Conservation (phyloP, 306 rosid genomes). For the Hylodesmum podocarpum region DNA sequence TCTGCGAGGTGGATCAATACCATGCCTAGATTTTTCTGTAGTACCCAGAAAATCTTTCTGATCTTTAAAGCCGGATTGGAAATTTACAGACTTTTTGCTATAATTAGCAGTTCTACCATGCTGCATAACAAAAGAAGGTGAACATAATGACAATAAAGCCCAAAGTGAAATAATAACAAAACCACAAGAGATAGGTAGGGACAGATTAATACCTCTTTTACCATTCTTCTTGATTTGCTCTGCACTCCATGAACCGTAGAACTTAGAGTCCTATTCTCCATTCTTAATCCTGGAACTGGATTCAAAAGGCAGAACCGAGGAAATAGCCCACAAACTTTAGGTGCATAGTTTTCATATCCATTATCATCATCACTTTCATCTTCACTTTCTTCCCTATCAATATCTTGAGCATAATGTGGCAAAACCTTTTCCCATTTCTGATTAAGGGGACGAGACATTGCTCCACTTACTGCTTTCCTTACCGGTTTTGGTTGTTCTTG, state of each 20-base stretch:
- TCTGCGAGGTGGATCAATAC: slow-evolving; percentile 42
- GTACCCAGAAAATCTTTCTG: slow-evolving; percentile 34
- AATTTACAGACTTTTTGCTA: slow-evolving; percentile 34
- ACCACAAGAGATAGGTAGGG: slow-evolving; percentile 8
- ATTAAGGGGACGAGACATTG: slow-evolving; percentile 35
- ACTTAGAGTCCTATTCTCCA: slow-evolving; percentile 38
- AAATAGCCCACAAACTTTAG: slow-evolving; percentile 61
- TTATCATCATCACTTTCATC: slow-evolving; percentile 53
- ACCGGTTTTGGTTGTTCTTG: slow-evolving; percentile 50
- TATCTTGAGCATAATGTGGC: slow-evolving; percentile 48
- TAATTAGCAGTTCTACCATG: slow-evolving; percentile 36
- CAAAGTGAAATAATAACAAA: slow-evolving; percentile 15
- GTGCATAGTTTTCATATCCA: slow-evolving; percentile 41
- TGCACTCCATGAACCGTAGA: slow-evolving; percentile 46
- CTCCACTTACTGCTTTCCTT: slow-evolving; percentile 38
- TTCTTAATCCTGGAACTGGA: slow-evolving; percentile 65
- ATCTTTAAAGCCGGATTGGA: slow-evolving; percentile 36
- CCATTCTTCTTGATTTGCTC: slow-evolving; percentile 49
- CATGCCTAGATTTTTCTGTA: slow-evolving; percentile 40
- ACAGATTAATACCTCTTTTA: slow-evolving; percentile 42
- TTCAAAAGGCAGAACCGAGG: slow-evolving; percentile 67
- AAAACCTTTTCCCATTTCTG: slow-evolving; percentile 38
- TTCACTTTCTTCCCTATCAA: slow-evolving; percentile 50
- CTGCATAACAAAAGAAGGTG: slow-evolving; percentile 41
- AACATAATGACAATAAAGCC: slow-evolving; percentile 14